phyloP scores from a whole-genome alignment of 2,329 filamentous ascomycete species.

The Byssoonygena ceratinophila region DNA sequence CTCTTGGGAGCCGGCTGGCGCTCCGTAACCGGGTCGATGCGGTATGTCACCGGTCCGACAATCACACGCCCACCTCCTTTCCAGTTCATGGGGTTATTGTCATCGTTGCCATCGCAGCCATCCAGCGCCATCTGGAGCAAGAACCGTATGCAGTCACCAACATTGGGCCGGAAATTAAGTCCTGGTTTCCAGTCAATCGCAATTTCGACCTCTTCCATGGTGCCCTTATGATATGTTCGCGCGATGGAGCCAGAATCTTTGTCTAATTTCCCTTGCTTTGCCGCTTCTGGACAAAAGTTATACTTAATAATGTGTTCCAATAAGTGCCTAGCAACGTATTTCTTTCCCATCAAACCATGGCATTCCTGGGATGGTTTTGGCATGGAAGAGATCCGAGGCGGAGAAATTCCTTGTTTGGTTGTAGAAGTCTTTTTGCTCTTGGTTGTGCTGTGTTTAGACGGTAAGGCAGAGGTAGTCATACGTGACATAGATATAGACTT shows the following conservation, averaged over 20 bases:
- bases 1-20: constrained; percentile 1
- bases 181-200: constrained; percentile 7
- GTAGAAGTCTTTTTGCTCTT: no score
- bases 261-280: constrained; percentile 6
- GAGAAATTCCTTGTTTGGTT: background rate
- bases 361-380: background rate
- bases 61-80: constrained; percentile 18
- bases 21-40: constrained; percentile 7
- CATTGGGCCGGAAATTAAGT: constrained; percentile 2
- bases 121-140: constrained; percentile 11
- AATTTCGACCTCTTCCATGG: constrained; percentile 7
- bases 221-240: constrained; percentile 4
- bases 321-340: constrained; percentile 3
- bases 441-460: no score
- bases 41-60: constrained; percentile 12
- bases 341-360: constrained; percentile 1
- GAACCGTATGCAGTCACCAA: background rate
- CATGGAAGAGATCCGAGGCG: background rate
- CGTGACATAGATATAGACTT: background rate
- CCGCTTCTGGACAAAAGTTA: constrained; percentile 6
- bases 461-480: background rate
- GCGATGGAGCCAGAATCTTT: background rate
- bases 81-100: constrained; percentile 18
- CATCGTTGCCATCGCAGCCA: constrained; percentile 17
- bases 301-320: constrained; percentile 4